phyloP scores from a whole-genome alignment of 2,329 filamentous ascomycete genomes.

The Biscogniauxia marginata region DNA sequence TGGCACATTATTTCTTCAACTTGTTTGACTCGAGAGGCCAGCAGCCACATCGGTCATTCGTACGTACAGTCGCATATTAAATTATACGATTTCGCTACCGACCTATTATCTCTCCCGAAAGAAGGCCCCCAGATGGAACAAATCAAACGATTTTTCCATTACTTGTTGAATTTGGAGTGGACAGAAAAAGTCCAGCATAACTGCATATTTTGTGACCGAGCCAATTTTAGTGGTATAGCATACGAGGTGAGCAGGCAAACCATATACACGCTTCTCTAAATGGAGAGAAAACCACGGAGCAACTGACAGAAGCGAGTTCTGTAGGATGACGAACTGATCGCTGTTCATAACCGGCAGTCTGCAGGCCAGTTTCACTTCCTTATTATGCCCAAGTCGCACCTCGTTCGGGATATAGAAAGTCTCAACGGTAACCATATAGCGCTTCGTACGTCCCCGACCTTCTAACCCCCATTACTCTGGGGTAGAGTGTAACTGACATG shows the following conservation, averaged over 20 bases:
- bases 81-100: too few species aligned
- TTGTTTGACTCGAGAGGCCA: too few species aligned
- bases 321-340: neutral
- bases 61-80: too few species aligned
- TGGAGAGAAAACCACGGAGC: neutral
- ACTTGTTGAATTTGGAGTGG: slow-evolving; percentile 10
- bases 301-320: too few species aligned
- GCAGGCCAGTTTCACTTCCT: slow-evolving; percentile 9
- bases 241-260: slow-evolving; percentile 5
- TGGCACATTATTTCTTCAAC: too few species aligned
- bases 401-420: slow-evolving; percentile 7
- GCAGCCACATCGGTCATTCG: too few species aligned
- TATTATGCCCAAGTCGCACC: slow-evolving; percentile 7
- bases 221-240: slow-evolving; percentile 5
- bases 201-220: slow-evolving; percentile 9
- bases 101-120: too few species aligned
- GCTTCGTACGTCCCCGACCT: neutral
- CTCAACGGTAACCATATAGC: neutral
- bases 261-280: neutral
- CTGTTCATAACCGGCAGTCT: neutral
- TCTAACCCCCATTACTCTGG: too few species aligned
- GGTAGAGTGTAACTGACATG: too few species aligned
- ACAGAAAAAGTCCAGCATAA: slow-evolving; percentile 1
- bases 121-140: too few species aligned
- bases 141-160: neutral